Conservation (phyloP, 1,139 yeast genomes). For the Suhomyces chickasaworum region DNA sequence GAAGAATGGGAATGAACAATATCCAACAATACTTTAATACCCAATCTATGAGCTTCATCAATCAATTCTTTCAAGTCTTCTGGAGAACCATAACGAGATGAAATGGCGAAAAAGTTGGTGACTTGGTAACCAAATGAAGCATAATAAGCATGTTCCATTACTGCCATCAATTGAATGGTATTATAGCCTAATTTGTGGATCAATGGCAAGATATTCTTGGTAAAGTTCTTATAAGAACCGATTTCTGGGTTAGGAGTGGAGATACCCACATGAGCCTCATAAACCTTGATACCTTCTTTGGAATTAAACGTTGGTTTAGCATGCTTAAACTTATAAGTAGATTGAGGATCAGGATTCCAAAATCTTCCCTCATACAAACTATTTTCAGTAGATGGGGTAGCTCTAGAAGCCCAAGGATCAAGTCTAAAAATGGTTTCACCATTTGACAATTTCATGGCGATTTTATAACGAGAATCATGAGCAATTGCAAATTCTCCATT, state of each 20-base stretch:
- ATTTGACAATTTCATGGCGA: constrained; percentile 62
- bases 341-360: constrained; percentile 72
- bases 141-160: constrained; percentile 98
- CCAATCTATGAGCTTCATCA: constrained; percentile 88
- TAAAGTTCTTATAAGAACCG: constrained; percentile 85
- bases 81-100: constrained; percentile 91
- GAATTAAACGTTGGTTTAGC: constrained; percentile 54
- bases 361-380: constrained; percentile 77
- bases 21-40: constrained; percentile 83
- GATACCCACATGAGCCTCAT: constrained; percentile 96
- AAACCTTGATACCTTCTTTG: constrained; percentile 63
- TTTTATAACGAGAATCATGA: constrained; percentile 79
- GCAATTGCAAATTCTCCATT: constrained; percentile 67
- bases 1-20: constrained; percentile 97
- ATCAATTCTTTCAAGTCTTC: constrained; percentile 89
- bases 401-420: constrained; percentile 88
- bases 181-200: constrained; percentile 85
- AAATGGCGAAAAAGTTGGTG: constrained; percentile 85
- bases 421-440: constrained; percentile 77
- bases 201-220: constrained; percentile 76
- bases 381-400: constrained; percentile 61
- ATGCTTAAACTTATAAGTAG: constrained; percentile 61
- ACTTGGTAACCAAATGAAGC: constrained; percentile 97
- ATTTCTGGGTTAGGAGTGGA: constrained; percentile 86
- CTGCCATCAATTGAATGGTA: constrained; percentile 93